Evolutionary conservation across 2,329 filamentous ascomycete genomes (phyloP).

Genomic region (Cordyceps farinosa): DNA sequence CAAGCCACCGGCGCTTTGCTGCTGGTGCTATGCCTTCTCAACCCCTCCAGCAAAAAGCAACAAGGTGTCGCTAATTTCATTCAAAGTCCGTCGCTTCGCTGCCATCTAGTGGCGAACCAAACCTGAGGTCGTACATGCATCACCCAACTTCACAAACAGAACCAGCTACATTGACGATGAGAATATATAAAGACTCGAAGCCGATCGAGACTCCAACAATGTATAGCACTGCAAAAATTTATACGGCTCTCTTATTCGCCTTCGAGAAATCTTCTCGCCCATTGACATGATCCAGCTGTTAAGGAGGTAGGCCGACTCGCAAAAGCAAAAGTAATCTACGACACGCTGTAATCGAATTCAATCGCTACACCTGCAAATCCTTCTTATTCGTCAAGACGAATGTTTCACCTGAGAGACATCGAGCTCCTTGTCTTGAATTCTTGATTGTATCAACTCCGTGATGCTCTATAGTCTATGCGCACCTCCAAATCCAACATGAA

Average conservation of each 20-base stretch:
- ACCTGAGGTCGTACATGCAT: not conserved
- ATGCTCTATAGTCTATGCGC: constrained; percentile 17
- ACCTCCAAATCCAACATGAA: not conserved
- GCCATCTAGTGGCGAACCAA: not conserved
- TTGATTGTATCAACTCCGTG: not conserved
- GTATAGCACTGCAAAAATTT: too few species aligned
- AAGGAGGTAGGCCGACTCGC: not conserved
- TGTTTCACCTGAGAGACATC: not conserved
- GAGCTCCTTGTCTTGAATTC: not conserved
- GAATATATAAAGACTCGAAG: not conserved
- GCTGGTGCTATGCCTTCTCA: not conserved
- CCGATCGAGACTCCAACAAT: too few species aligned
- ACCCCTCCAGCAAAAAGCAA: not conserved
- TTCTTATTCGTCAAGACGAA: too few species aligned
- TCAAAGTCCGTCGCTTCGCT: not conserved
- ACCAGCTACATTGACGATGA: not conserved
- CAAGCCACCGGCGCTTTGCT: constrained; percentile 3
- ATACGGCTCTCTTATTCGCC: not conserved
- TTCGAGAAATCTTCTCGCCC: not conserved
- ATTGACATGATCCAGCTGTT: not conserved
- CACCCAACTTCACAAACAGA: not conserved
- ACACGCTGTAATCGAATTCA: not conserved
- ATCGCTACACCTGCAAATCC: too few species aligned
- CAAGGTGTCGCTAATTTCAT: not conserved
- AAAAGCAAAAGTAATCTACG: constrained; percentile 7